Conservation (phyloP, 208 protist genomes). For the Dictyostelium gargantuum region DNA sequence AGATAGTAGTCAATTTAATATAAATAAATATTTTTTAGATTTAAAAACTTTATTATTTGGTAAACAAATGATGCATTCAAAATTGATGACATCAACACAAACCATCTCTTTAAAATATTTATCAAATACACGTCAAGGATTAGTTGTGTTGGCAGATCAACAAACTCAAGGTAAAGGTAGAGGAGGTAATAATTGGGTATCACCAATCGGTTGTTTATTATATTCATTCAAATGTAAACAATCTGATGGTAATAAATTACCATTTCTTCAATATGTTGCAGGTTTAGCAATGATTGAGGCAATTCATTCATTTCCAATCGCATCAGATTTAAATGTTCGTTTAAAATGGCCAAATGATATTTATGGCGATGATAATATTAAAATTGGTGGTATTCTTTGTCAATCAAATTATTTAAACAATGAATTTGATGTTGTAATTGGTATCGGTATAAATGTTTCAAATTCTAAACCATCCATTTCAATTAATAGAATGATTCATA, state of each 20-base stretch:
- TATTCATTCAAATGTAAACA: slow-evolving; percentile 55
- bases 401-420: slow-evolving; percentile 21
- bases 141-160: not conserved
- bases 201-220: slow-evolving; percentile 28
- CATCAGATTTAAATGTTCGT: not conserved
- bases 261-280: slow-evolving; percentile 44
- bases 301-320: not conserved
- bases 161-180: slow-evolving; percentile 13
- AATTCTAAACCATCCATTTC: slow-evolving; percentile 45
- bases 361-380: not conserved
- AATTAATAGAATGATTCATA: slow-evolving; percentile 16
- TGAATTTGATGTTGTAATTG: slow-evolving; percentile 51
- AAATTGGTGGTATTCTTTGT: slow-evolving; percentile 66
- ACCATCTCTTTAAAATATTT: not conserved
- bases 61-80: not conserved
- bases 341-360: slow-evolving; percentile 73
- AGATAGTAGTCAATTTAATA: not conserved
- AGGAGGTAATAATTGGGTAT: slow-evolving; percentile 35
- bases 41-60: slow-evolving; percentile 16
- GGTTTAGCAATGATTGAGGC: slow-evolving; percentile 33
- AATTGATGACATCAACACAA: slow-evolving; percentile 8
- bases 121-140: not conserved
- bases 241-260: slow-evolving; percentile 1
- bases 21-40: not conserved
- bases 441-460: slow-evolving; percentile 57